Conservation (phyloP, 805 yeast genomes). For the Henningerozyma blattae region DNA sequence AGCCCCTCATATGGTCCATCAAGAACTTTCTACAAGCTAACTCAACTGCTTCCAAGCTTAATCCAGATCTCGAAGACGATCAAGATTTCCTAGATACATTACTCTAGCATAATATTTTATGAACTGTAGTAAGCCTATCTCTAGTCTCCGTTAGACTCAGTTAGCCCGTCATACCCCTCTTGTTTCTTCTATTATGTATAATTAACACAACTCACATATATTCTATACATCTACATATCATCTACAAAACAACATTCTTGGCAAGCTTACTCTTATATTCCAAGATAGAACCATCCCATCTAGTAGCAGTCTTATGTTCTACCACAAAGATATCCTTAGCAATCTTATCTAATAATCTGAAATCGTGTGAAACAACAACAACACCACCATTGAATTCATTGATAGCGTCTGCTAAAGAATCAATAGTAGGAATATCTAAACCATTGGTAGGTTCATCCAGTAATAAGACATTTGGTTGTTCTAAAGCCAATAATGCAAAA, state of each 20-base stretch:
- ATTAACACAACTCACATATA: background rate
- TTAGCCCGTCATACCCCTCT: too few species aligned
- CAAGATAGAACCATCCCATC: constrained; percentile 90
- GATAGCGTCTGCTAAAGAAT: constrained; percentile 94
- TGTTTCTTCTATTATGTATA: too few species aligned
- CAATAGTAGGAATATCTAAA: constrained; percentile 95
- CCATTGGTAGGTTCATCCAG: constrained; percentile 99
- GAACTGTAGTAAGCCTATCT: too few species aligned
- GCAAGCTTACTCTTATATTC: constrained; percentile 93
- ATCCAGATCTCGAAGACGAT: too few species aligned
- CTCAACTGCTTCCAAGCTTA: too few species aligned
- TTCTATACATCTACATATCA: background rate
- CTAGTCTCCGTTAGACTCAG: too few species aligned
- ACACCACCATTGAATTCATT: constrained; percentile 95
- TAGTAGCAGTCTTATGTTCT: constrained; percentile 88
- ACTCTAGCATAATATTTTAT: too few species aligned
- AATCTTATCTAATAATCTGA: constrained; percentile 92
- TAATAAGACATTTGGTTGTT: constrained; percentile 85
- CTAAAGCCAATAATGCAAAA: constrained; percentile 89
- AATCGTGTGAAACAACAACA: constrained; percentile 96
- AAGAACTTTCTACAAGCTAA: too few species aligned
- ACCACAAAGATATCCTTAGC: constrained; percentile 96
- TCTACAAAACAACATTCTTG: constrained; percentile 65
- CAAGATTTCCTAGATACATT: too few species aligned
- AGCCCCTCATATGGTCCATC: too few species aligned